Evolutionary conservation across 2,329 filamentous ascomycete genomes (phyloP).

Genomic region (Claviceps sp.): DNA sequence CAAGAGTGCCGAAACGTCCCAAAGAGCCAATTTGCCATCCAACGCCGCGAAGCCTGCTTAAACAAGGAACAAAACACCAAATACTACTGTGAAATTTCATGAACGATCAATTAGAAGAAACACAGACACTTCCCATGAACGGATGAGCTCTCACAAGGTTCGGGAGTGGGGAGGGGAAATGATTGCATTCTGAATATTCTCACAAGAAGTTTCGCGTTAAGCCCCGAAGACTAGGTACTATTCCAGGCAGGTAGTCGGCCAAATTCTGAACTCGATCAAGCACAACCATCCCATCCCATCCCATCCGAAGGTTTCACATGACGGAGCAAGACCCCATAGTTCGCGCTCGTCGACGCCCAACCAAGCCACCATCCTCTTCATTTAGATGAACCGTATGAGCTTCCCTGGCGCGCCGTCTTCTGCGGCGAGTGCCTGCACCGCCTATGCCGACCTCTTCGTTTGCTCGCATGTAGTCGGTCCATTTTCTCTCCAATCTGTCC

Average conservation of each 20-base stretch:
- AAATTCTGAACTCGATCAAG: not conserved
- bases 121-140: not conserved
- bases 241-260: not conserved
- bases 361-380: conserved; percentile 57
- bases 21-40: not conserved
- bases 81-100: not conserved
- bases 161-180: too few species aligned
- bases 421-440: conserved; percentile 52
- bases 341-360: conserved; percentile 46
- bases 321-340: conserved; percentile 48
- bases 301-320: conserved; percentile 37
- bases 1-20: not conserved
- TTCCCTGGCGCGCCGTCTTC: conserved; percentile 66
- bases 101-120: not conserved
- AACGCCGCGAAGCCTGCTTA: not conserved
- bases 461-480: conserved; percentile 89
- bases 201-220: not conserved
- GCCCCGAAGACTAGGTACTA: not conserved
- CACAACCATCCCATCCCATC: not conserved
- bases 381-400: conserved; percentile 68
- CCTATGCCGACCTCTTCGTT: conserved; percentile 66
- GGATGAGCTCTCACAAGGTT: not conserved
- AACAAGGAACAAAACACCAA: not conserved
- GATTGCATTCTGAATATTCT: not conserved
- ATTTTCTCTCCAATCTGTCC: conserved; percentile 70